These are phyloP conservation scores for Mortierella sp. DNA, from an alignment of 371 early-diverging fungal species.

Conservation along the genomic window DNA sequence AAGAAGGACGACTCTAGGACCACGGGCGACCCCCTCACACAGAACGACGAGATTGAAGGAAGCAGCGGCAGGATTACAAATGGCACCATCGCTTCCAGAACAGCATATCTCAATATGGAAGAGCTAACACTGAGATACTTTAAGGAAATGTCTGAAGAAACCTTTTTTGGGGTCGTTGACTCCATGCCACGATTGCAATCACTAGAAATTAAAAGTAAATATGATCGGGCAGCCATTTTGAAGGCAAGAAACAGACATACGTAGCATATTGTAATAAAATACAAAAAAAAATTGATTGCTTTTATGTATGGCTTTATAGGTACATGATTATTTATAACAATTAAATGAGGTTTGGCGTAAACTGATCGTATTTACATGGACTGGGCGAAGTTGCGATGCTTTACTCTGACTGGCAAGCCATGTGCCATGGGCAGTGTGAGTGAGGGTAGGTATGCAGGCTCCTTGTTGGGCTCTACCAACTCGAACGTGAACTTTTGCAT, in stretches of 20 bases:
- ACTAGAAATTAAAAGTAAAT: neutral
- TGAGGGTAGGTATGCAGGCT: constrained; percentile 58
- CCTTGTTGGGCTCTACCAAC: constrained; percentile 48
- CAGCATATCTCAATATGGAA: neutral
- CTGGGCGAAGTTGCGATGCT: constrained; percentile 17
- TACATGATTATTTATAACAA: neutral
- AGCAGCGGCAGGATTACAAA: neutral
- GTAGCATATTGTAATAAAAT: too few species aligned
- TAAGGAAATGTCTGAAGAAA: neutral
- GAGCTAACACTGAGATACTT: neutral
- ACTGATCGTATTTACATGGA: neutral
- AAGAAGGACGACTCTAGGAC: neutral
- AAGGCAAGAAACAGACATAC: neutral
- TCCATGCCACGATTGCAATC: constrained; percentile 11
- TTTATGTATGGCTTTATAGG: neutral
- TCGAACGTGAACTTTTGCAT: constrained; percentile 63
- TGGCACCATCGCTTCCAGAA: neutral
- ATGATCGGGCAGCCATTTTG: neutral
- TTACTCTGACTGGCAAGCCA: constrained; percentile 40
- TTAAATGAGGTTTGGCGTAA: neutral
- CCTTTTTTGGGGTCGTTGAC: neutral
- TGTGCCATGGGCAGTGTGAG: constrained; percentile 60
- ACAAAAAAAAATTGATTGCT: too few species aligned
- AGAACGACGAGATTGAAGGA: too few species aligned
- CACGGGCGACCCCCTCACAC: neutral